Evolutionary conservation across 2,329 filamentous ascomycete genomes (phyloP).

Genomic region (Fusarium pseudonygamai): DNA sequence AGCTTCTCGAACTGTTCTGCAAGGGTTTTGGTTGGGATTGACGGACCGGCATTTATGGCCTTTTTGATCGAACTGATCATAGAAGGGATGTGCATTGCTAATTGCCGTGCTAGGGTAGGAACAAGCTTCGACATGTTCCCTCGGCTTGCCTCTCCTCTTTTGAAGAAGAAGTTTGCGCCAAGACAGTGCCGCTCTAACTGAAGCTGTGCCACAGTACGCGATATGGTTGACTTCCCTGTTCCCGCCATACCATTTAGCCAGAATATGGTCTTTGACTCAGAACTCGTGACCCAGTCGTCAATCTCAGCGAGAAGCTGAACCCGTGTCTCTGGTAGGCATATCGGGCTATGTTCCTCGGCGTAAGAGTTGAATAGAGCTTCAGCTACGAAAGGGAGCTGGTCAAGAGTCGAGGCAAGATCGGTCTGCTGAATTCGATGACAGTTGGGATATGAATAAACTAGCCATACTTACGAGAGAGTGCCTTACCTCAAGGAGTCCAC

Average conservation of each 20-base stretch:
- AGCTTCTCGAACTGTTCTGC: background rate
- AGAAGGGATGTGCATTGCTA: conserved; percentile 20
- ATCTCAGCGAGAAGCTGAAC: conserved; percentile 42
- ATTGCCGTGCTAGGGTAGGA: conserved; percentile 50
- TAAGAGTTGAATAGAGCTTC: conserved; percentile 49
- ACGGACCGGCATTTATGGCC: background rate
- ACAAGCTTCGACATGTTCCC: conserved; percentile 49
- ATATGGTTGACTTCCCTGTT: conserved; percentile 53
- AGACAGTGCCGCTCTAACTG: conserved; percentile 13
- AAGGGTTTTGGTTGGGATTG: background rate
- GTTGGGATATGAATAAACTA: too few relatives aligned
- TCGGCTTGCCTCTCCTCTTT: conserved; percentile 49
- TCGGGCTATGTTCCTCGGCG: conserved; percentile 44
- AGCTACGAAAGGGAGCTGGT: background rate
- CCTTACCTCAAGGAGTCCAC: background rate
- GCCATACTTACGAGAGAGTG: too few relatives aligned
- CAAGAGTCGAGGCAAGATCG: accelerated
- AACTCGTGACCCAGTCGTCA: conserved; percentile 3
- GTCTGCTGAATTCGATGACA: accelerated
- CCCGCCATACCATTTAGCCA: conserved; percentile 54
- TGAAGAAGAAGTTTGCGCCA: conserved; percentile 56
- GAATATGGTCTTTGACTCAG: conserved; percentile 43
- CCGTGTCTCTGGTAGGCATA: conserved; percentile 47
- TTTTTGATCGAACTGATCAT: background rate
- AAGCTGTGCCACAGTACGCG: conserved; percentile 50